A percentile compares a stretch with the other conserved stretches of the same genome.
Evolutionary conservation across 371 early-diverging fungal genomes (phyloP).

Genomic region (Mortierella sp.): DNA sequence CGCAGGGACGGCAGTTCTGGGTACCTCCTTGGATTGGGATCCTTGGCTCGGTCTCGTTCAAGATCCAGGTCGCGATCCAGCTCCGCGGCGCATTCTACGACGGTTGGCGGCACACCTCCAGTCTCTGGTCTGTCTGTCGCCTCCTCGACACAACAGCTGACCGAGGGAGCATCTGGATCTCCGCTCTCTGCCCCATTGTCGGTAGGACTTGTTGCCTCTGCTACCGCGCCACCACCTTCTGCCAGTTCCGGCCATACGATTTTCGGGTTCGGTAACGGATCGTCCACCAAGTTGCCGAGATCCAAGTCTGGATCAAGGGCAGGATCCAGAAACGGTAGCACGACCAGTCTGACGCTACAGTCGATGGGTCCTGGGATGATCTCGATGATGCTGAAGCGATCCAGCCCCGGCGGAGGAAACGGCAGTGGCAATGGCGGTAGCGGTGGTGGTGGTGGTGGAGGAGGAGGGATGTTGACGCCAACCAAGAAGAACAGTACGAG

Average conservation of each 20-base stretch:
- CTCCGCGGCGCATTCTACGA: conserved; percentile 19
- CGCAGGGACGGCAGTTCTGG: conserved; percentile 48
- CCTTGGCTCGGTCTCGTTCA: conserved; percentile 35
- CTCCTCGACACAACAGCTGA: not conserved
- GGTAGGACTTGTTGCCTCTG: not conserved
- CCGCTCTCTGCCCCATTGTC: not conserved
- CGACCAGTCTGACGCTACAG: conserved; percentile 39
- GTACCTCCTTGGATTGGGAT: conserved; percentile 40
- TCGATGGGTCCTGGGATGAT: conserved; percentile 52
- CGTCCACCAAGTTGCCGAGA: conserved; percentile 32
- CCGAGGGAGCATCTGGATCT: not conserved
- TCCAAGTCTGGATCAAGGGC: conserved; percentile 43
- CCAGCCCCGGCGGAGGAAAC: conserved; percentile 31
- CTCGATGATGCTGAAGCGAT: conserved; percentile 50
- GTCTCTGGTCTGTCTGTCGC: not conserved
- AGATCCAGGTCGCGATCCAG: conserved; percentile 39
- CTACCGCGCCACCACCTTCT: not conserved
- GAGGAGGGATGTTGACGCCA: conserved; percentile 22
- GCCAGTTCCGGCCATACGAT: conserved; percentile 27
- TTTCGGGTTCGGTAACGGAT: conserved; percentile 44
- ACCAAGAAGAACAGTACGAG: conserved; percentile 31
- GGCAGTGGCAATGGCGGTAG: not conserved
- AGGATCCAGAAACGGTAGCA: conserved; percentile 48
- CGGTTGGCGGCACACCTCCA: not conserved
- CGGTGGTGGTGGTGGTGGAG: conserved; percentile 6